Conservation (phyloP, 345 rosid genomes). For the Lepidium africanum region DNA sequence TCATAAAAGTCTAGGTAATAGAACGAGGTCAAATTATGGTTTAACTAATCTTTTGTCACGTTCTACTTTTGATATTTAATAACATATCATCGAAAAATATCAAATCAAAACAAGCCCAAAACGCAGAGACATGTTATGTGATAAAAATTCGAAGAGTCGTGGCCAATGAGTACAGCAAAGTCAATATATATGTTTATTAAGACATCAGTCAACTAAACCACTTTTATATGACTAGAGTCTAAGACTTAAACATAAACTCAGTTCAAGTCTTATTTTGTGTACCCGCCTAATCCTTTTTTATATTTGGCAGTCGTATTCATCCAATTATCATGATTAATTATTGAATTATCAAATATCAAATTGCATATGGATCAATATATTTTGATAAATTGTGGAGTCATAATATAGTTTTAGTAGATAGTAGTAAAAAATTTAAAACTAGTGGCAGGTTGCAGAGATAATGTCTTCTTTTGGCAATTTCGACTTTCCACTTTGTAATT, state of each 20-base stretch:
- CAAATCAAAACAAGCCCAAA: not conserved
- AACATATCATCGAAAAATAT: too few species aligned
- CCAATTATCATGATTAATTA: not conserved
- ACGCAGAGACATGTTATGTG: not conserved
- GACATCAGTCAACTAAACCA: slow-evolving; percentile 12
- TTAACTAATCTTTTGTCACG: slow-evolving; percentile 17
- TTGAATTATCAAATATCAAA: not conserved
- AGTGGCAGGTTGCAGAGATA: slow-evolving; percentile 21
- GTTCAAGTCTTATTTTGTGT: slow-evolving; percentile 3
- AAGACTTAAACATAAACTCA: not conserved
- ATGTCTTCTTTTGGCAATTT: slow-evolving; percentile 17
- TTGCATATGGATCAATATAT: not conserved
- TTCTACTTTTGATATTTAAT: slow-evolving; percentile 3
- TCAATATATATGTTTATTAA: not conserved
- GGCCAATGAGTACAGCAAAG: not conserved
- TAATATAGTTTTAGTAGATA: not conserved
- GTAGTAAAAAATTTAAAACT: not conserved
- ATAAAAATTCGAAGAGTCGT: not conserved
- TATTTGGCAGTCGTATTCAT: not conserved
- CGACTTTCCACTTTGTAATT: slow-evolving; percentile 19
- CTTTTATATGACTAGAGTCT: not conserved
- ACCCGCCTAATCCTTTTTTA: not conserved
- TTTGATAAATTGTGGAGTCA: not conserved
- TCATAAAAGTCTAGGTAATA: not conserved
- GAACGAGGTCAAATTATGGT: slow-evolving; percentile 19